Percentiles rank a stretch among this genome's conserved stretches.
These are phyloP conservation scores for Podospora sp. DNA, from an alignment of 495 filamentous ascomycete species.

Conservation along the genomic window DNA sequence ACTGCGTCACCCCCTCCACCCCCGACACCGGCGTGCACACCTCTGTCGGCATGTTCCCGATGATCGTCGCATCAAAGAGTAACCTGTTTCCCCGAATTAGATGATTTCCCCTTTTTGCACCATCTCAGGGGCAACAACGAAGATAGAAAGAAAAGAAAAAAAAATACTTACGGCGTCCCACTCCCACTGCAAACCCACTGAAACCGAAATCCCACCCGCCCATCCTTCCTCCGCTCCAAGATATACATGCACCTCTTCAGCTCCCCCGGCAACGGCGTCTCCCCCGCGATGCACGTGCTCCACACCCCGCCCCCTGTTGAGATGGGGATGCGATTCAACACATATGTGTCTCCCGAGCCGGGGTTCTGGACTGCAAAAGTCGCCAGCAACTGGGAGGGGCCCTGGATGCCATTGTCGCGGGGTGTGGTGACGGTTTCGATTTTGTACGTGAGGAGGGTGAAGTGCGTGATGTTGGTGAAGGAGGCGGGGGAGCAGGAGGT, in stretches of 20 bases:
- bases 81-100: neutral
- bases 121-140: neutral
- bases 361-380: conserved; percentile 26
- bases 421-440: conserved; percentile 4
- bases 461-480: conserved; percentile 10
- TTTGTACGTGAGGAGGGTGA: conserved; percentile 15
- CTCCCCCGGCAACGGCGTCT: conserved; percentile 7
- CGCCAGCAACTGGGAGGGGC: neutral
- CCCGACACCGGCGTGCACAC: neutral
- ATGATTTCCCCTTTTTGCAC: neutral
- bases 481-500: conserved; percentile 1
- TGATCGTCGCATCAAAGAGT: conserved; percentile 1
- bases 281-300: conserved; percentile 5
- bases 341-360: conserved; percentile 20
- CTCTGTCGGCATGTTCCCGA: neutral
- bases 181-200: neutral
- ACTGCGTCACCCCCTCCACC: neutral
- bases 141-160: neutral
- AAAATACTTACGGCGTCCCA: neutral
- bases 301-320: conserved; percentile 7
- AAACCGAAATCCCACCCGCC: neutral
- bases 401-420: neutral
- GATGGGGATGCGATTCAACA: conserved; percentile 14
- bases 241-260: conserved; percentile 1
- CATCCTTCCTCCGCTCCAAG: neutral